These are phyloP conservation scores for Phytophthora constricta DNA, from an alignment of 352 stramenopile species.

Conservation along the genomic window DNA sequence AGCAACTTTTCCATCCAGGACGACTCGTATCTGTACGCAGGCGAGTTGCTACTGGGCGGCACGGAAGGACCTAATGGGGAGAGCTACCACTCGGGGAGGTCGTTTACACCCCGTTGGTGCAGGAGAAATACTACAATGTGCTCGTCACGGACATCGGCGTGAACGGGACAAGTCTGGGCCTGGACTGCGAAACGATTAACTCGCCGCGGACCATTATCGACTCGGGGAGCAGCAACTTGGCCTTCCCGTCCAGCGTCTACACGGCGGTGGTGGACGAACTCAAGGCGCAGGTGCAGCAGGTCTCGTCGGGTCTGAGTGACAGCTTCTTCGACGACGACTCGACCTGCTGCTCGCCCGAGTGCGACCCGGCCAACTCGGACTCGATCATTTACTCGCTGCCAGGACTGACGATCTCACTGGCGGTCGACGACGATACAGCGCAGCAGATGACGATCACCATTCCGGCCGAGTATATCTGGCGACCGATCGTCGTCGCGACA, in stretches of 20 bases:
- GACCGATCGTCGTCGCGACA: conserved; percentile 65
- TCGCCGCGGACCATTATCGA: conserved; percentile 77
- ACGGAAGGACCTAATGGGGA: conserved; percentile 50
- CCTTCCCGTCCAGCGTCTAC: conserved; percentile 76
- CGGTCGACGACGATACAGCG: conserved; percentile 46
- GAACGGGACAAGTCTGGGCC: conserved; percentile 42
- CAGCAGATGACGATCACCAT: conserved; percentile 81
- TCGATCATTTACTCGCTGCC: conserved; percentile 73
- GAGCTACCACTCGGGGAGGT: conserved; percentile 68
- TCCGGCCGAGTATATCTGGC: conserved; percentile 85
- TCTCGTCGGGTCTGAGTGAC: conserved; percentile 47
- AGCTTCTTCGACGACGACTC: conserved; percentile 76
- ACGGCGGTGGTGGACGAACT: conserved; percentile 60
- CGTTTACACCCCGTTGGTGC: conserved; percentile 77
- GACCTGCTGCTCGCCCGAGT: conserved; percentile 71
- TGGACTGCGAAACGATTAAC: conserved; percentile 76
- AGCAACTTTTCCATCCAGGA: conserved; percentile 42
- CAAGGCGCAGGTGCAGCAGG: conserved; percentile 54
- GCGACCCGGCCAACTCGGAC: conserved; percentile 66
- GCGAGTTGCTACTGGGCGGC: conserved; percentile 69
- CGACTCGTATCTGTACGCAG: conserved; percentile 56
- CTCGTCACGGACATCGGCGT: conserved; percentile 76
- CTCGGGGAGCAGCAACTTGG: conserved; percentile 84
- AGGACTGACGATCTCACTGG: conserved; percentile 66
- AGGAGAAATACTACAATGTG: conserved; percentile 83